Percentiles rank a stretch among this genome's conserved stretches.
phyloP scores from a whole-genome alignment of 352 stramenopile genomes.

The Globisporangium carolinianum region DNA sequence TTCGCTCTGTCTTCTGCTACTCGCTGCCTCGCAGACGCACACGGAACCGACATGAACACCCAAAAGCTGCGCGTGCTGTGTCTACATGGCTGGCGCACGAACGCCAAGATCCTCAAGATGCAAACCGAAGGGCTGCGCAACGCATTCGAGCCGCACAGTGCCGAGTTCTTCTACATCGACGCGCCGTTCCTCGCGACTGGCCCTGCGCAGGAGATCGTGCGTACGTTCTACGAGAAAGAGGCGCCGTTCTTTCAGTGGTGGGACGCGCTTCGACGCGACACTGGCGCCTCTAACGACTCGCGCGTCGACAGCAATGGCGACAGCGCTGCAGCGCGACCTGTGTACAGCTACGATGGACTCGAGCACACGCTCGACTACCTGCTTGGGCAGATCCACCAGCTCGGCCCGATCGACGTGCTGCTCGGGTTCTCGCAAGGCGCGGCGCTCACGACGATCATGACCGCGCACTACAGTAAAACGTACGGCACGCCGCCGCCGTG shows the following conservation, averaged over 20 bases:
- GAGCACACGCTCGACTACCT: slow-evolving; percentile 61
- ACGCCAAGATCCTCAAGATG: slow-evolving; percentile 43
- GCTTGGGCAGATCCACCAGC: slow-evolving; percentile 32
- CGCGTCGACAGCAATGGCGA: slow-evolving; percentile 1
- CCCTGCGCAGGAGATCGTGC: slow-evolving; percentile 50
- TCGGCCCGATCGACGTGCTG: slow-evolving; percentile 51
- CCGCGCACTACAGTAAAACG: slow-evolving; percentile 45
- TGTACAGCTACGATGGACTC: slow-evolving; percentile 53
- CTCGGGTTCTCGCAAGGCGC: slow-evolving; percentile 75
- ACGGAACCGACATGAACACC: background rate
- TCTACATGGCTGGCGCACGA: slow-evolving; percentile 77
- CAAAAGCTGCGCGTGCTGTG: slow-evolving; percentile 65
- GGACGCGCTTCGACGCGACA: slow-evolving; percentile 42
- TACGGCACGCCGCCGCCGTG: slow-evolving; percentile 44
- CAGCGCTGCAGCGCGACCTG: slow-evolving; percentile 10
- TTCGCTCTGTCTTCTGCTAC: too few species aligned
- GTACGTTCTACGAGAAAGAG: slow-evolving; percentile 43
- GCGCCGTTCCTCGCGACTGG: slow-evolving; percentile 52
- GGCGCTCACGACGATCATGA: slow-evolving; percentile 49
- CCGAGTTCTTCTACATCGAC: slow-evolving; percentile 64
- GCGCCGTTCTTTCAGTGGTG: slow-evolving; percentile 78
- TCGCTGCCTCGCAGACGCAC: too few species aligned
- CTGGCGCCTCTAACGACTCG: slow-evolving; percentile 1
- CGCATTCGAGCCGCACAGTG: slow-evolving; percentile 26
- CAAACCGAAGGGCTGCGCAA: slow-evolving; percentile 53